Evolutionary conservation across 805 yeast genomes (phyloP).

Genomic region (Diddensiella caesifluorescens): DNA sequence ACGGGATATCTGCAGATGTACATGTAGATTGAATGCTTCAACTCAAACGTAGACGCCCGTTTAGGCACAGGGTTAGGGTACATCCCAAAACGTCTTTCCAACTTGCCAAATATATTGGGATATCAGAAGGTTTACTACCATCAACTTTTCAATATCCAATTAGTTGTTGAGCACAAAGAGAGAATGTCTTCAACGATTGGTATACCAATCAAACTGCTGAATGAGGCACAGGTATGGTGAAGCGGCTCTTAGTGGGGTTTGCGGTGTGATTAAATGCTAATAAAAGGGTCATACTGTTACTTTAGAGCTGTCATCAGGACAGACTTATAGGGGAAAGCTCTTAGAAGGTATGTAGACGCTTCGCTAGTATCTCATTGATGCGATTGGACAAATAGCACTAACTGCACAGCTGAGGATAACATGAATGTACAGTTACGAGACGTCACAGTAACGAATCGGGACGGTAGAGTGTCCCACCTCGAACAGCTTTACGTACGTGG

Average conservation of each 20-base stretch:
- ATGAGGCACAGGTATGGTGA: slow-evolving; percentile 59
- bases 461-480: slow-evolving; percentile 70
- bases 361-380: background rate
- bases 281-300: slow-evolving; percentile 84
- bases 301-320: slow-evolving; percentile 79
- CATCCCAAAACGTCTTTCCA: too few relatives aligned
- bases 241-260: background rate
- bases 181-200: slow-evolving; percentile 54
- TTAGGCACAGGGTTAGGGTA: too few relatives aligned
- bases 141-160: too few relatives aligned
- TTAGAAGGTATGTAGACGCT: slow-evolving; percentile 39
- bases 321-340: slow-evolving; percentile 80
- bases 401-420: slow-evolving; percentile 75
- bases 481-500: slow-evolving; percentile 89
- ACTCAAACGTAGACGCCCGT: too few relatives aligned
- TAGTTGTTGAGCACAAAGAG: too few relatives aligned
- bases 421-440: slow-evolving; percentile 88
- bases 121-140: too few relatives aligned
- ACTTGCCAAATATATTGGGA: too few relatives aligned
- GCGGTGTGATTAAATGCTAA: too few relatives aligned
- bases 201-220: slow-evolving; percentile 78
- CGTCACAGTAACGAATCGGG: slow-evolving; percentile 69
- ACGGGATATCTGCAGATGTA: too few relatives aligned
- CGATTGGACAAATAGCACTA: slow-evolving; percentile 5
- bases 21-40: too few relatives aligned